Evolutionary conservation across 2,329 filamentous ascomycete species (phyloP).

Genomic region (Taxawa tesnikishii): DNA sequence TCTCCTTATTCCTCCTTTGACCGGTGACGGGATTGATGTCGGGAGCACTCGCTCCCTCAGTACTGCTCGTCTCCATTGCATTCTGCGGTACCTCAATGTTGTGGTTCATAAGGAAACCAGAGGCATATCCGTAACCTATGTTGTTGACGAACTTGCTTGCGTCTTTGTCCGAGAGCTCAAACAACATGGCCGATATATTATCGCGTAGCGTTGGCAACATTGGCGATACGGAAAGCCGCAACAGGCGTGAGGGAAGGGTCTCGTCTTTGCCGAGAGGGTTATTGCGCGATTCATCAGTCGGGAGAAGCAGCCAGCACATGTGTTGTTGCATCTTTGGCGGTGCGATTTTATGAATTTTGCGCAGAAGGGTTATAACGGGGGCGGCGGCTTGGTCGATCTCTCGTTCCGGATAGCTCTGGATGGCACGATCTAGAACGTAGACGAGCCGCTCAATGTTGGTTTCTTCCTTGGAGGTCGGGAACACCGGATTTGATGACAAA

Average conservation of each 20-base stretch:
- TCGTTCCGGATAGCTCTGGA: constrained; percentile 49
- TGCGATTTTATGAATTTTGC: constrained; percentile 57
- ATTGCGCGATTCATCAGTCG: constrained; percentile 62
- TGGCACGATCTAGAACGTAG: constrained; percentile 55
- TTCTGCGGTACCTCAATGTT: constrained; percentile 65
- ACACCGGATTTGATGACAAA: constrained; percentile 38
- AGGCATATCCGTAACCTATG: constrained; percentile 88
- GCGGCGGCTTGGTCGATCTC: constrained; percentile 63
- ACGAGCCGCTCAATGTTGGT: constrained; percentile 53
- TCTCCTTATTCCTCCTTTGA: constrained; percentile 42
- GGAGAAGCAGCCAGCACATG: constrained; percentile 59
- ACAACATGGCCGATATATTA: constrained; percentile 66
- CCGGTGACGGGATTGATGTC: constrained; percentile 76
- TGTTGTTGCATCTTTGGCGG: constrained; percentile 48
- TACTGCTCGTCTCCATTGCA: constrained; percentile 41
- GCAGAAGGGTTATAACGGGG: constrained; percentile 63
- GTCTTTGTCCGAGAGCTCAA: constrained; percentile 74
- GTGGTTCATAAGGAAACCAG: constrained; percentile 77
- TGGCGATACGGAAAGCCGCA: constrained; percentile 66
- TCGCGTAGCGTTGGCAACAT: constrained; percentile 59
- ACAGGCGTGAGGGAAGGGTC: constrained; percentile 61
- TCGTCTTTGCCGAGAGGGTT: constrained; percentile 64
- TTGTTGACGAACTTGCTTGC: constrained; percentile 73
- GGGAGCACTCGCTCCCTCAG: constrained; percentile 16
- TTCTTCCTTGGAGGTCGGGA: constrained; percentile 50